Evolutionary conservation across 352 stramenopile species (phyloP), one percentile per base, ranked within the genome.

Genomic region (Phytophthora quininea): DNA sequence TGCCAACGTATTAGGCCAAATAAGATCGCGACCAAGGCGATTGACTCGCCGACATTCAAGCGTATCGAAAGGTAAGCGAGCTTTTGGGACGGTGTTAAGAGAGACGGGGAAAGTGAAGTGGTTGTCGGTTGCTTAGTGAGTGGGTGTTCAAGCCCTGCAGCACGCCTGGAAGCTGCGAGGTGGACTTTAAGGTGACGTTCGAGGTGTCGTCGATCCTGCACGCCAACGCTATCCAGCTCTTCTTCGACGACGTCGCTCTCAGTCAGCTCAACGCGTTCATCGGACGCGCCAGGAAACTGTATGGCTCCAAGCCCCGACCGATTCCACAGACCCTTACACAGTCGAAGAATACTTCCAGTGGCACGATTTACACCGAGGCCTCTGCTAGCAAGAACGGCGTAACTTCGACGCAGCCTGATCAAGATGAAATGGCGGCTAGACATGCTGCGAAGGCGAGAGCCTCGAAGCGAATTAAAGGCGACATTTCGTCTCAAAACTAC

Each of bases 21-120:
- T 53, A 92, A 91, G 52, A 84, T 95, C 56, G 76, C 76, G 46
- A 82, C 82, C 58, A 91, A 89, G 56, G 82, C 87, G 14, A 91
- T 95, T 42, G 82, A 95, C 45, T 95, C 87, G 29, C 87, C 87
- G 9, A 95, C 85, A 32, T 95, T 95, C 63, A 95, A 95, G 70
- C 83, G 83, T 50, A 93, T 95, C 63, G 87, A 95, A 43, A 95
- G 84, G 86, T 95, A 52, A 1, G 65, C 54, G 30, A 30, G 19
- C 14, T 29, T 47, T 66, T 19, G 15, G n/a, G n/a, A 19, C 24
- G 42, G 31, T 27, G 12, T n/a, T n/a, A n/a, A n/a, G n/a, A n/a
- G n/a, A n/a, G n/a, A n/a, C n/a, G 8, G 8, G 1, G 4, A 60
- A 2, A 32, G 31, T 12, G 42, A n/a, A 15, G 4, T 31, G 42